phyloP scores from a whole-genome alignment of 1,284 basidiomycete genomes.

The Phlebopus sp. region DNA sequence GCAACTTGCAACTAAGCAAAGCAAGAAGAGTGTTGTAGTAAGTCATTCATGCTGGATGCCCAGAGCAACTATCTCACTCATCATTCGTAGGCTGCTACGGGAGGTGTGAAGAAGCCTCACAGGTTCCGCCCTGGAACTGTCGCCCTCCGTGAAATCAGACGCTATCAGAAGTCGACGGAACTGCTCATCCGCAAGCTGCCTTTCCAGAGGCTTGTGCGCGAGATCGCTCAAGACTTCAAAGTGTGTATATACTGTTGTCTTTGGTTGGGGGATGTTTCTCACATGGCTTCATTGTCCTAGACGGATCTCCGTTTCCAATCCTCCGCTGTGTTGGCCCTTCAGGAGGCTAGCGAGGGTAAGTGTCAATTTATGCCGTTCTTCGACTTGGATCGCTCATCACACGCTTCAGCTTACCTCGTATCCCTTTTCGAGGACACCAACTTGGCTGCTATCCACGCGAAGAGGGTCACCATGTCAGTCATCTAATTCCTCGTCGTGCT shows the following conservation, averaged over 20 bases:
- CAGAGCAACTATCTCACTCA: constrained; percentile 13
- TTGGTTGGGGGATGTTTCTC: background rate
- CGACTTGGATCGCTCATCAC: constrained; percentile 2
- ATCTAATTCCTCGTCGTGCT: background rate
- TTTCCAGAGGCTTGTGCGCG: constrained; percentile 76
- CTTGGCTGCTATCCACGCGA: constrained; percentile 61
- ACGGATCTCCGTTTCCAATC: constrained; percentile 58
- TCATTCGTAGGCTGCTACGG: constrained; percentile 47
- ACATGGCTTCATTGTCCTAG: constrained; percentile 12
- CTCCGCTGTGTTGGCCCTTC: constrained; percentile 64
- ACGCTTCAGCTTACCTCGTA: constrained; percentile 54
- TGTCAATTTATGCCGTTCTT: background rate
- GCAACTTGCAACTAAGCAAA: constrained; percentile 66
- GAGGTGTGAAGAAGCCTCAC: constrained; percentile 84
- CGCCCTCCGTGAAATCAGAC: constrained; percentile 81
- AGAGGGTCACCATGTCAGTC: constrained; percentile 54
- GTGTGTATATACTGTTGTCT: constrained; percentile 35
- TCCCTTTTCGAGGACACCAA: constrained; percentile 65
- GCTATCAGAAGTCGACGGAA: constrained; percentile 83
- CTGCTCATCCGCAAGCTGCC: constrained; percentile 77
- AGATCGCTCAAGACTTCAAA: constrained; percentile 73
- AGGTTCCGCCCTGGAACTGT: constrained; percentile 65
- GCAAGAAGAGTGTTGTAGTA: constrained; percentile 38
- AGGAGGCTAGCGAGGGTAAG: constrained; percentile 63
- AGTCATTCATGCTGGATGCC: background rate